Evolutionary conservation across 2,329 filamentous ascomycete genomes (phyloP), one percentile per base, ranked within the genome.

Genomic region (Plectosphaerella plurivora): DNA sequence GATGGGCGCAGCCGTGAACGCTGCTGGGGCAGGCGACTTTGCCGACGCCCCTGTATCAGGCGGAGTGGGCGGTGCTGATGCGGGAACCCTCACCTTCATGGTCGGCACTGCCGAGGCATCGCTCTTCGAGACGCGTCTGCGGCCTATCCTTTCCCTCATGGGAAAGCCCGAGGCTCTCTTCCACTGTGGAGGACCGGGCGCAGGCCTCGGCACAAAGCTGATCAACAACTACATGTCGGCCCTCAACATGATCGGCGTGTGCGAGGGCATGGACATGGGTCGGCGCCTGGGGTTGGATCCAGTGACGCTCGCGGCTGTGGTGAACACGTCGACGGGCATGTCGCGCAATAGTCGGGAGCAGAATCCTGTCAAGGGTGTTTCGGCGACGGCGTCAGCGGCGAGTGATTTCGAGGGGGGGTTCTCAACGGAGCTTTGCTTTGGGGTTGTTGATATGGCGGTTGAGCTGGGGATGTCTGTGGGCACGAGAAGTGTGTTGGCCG

Each of bases 221-320:
- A 81, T 74, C 51, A 85, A 85, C 60, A 85, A 85, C 59, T 85
- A 85, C 62, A 72, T 78, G 47, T 81, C 76, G 0, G 80, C 78
- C 1, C 67, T 83, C 20, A 57, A 53, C 49, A 57, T 56, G 52
- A 51, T 59, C 47, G 54, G 50, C 4, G 51, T 54, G 3, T 59
- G 51, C n/a, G 57, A 59, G 18, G 57, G 49, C 0, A 53, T 57
- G 52, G 56, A 58, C 25, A 53, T 59, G 50, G 57, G 55, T 4
- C 47, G 47, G 1, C 14, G 51, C 1, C 54, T 52, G 14, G 57
- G 57, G 1, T 51, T 60, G 1, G 52, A 60, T 20, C 52, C 50
- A 0, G 16, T 9, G 9, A 48, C 39, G 1, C 22, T 57, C 4
- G 50, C 53, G 2, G 46, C 35, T 1, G 52, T 60, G 16, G 53